These are phyloP conservation scores for Aspergillus bertholletiae DNA, from an alignment of 495 filamentous ascomycete species.

Conservation along the genomic window DNA sequence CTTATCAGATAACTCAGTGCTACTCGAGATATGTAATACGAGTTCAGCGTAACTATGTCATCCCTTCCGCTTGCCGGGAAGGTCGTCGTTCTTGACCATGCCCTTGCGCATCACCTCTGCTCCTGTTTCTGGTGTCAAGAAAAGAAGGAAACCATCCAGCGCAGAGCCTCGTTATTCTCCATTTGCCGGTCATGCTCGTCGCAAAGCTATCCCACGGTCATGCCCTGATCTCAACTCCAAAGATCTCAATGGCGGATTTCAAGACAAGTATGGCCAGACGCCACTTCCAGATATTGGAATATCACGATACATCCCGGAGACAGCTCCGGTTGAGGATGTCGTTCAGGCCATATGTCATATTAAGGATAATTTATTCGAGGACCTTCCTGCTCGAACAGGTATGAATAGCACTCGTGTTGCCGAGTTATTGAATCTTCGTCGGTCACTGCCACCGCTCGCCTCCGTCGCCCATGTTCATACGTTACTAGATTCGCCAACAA, in stretches of 20 bases:
- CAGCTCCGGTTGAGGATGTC: slow-evolving; percentile 59
- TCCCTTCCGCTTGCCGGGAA: neutral
- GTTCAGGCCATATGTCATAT: slow-evolving; percentile 61
- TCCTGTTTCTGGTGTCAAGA: slow-evolving; percentile 42
- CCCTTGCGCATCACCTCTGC: slow-evolving; percentile 45
- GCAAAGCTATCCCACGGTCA: slow-evolving; percentile 47
- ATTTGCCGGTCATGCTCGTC: slow-evolving; percentile 53
- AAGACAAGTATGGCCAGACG: slow-evolving; percentile 43
- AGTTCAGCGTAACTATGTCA: too few species aligned
- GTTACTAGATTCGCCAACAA: slow-evolving; percentile 60
- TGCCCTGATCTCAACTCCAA: slow-evolving; percentile 25
- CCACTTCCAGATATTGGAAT: slow-evolving; percentile 36
- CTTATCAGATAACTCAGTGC: slow-evolving; percentile 1
- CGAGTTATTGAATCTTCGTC: slow-evolving; percentile 65
- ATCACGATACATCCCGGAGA: slow-evolving; percentile 36
- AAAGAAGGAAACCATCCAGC: slow-evolving; percentile 30
- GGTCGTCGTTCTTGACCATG: slow-evolving; percentile 25
- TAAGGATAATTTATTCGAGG: slow-evolving; percentile 61
- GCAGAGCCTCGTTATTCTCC: slow-evolving; percentile 36
- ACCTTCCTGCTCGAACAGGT: slow-evolving; percentile 61
- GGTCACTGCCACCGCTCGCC: slow-evolving; percentile 63
- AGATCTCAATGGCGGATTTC: slow-evolving; percentile 16
- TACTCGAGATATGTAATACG: too few species aligned
- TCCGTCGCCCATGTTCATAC: slow-evolving; percentile 71
- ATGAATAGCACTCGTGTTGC: slow-evolving; percentile 73